Percentiles rank a stretch among this genome's conserved stretches.
Evolutionary conservation across 2,329 filamentous ascomycete species (phyloP).

Genomic region (Calycina herbarum): DNA sequence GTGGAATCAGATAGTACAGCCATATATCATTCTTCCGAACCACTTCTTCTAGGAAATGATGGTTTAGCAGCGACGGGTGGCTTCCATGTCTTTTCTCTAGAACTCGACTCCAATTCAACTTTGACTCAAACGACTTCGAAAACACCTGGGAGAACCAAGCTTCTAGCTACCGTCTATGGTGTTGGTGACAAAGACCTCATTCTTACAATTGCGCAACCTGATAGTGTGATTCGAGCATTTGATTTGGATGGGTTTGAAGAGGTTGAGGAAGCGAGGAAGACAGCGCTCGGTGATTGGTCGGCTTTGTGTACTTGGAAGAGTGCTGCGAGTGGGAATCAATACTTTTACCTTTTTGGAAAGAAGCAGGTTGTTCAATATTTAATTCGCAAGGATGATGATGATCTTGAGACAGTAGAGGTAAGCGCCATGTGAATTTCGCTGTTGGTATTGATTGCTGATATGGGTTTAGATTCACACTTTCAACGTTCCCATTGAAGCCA

Average conservation of each 20-base stretch:
- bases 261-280: not conserved
- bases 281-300: constrained; percentile 3
- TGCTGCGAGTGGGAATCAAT: constrained; percentile 7
- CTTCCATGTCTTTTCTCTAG: not conserved
- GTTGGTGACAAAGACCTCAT: not conserved
- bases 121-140: not conserved
- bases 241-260: not conserved
- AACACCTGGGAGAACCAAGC: constrained; percentile 3
- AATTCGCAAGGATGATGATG: not conserved
- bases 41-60: constrained; percentile 6
- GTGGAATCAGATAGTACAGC: constrained; percentile 8
- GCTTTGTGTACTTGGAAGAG: constrained; percentile 11
- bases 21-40: not conserved
- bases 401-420: not conserved
- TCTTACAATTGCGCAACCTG: constrained; percentile 6
- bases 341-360: constrained; percentile 7
- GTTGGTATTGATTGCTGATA: not conserved
- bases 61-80: not conserved
- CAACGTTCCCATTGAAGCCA: constrained; percentile 5
- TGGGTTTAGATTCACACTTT: constrained; percentile 2
- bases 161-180: not conserved
- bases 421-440: not conserved
- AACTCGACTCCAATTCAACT: not conserved
- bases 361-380: constrained; percentile 1
- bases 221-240: constrained; percentile 4